phyloP scores from a whole-genome alignment of 148 eudicot genomes.

The Chenopodium formosanum region DNA sequence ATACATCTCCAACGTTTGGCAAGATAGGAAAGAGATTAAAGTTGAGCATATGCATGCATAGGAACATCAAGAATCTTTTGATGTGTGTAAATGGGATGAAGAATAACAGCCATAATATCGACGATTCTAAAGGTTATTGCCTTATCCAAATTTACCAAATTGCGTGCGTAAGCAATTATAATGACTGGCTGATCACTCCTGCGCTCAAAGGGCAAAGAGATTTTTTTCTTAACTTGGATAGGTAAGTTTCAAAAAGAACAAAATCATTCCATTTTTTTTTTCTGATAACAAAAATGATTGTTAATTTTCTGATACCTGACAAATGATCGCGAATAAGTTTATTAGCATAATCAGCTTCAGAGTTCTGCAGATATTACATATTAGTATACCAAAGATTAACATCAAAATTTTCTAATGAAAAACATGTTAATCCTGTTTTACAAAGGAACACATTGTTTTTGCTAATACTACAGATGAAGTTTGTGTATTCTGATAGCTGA shows the following conservation, averaged over 20 bases:
- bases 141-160: constrained; percentile 29
- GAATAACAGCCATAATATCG: constrained; percentile 17
- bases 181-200: constrained; percentile 2
- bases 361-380: too few relatives aligned
- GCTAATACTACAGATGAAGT: neutral
- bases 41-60: neutral
- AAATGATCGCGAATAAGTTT: too few relatives aligned
- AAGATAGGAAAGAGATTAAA: neutral
- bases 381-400: too few relatives aligned
- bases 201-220: constrained; percentile 14
- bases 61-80: constrained; percentile 16
- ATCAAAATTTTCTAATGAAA: too few relatives aligned
- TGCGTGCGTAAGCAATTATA: constrained; percentile 18
- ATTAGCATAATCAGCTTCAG: too few relatives aligned
- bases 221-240: constrained; percentile 8
- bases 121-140: constrained; percentile 12
- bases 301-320: too few relatives aligned
- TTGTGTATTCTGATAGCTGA: neutral
- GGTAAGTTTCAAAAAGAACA: neutral
- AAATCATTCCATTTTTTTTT: too few relatives aligned
- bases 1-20: constrained; percentile 19
- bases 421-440: too few relatives aligned
- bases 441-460: too few relatives aligned
- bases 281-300: too few relatives aligned
- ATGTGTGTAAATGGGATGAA: neutral